Percentiles rank a stretch among this genome's conserved stretches.
Evolutionary conservation across 2,329 filamentous ascomycete species (phyloP).

Genomic region (Ophiognomonia clavigignenti-juglandacearum): DNA sequence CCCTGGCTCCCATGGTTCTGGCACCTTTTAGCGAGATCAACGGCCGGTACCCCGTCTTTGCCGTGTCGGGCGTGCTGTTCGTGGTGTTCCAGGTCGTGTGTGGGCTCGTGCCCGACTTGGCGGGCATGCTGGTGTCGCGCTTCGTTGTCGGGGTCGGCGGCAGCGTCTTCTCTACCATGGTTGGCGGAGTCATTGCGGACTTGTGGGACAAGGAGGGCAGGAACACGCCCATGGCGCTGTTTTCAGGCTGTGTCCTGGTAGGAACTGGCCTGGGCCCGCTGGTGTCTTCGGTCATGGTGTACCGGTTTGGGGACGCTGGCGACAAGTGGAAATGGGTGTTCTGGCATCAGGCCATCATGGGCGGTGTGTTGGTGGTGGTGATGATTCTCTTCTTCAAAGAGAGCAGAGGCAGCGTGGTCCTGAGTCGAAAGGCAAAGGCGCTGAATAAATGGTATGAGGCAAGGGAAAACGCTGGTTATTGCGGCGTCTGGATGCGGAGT

Average conservation of each 20-base stretch:
- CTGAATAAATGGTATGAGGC: slow-evolving; percentile 77
- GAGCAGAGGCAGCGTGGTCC: slow-evolving; percentile 73
- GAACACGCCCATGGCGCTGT: slow-evolving; percentile 87
- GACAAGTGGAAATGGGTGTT: slow-evolving; percentile 77
- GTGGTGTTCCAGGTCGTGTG: slow-evolving; percentile 68
- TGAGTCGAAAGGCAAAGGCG: slow-evolving; percentile 67
- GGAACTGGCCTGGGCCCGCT: slow-evolving; percentile 79
- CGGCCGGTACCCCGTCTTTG: slow-evolving; percentile 78
- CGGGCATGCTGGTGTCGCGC: slow-evolving; percentile 69
- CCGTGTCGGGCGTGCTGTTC: slow-evolving; percentile 67
- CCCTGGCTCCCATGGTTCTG: slow-evolving; percentile 77
- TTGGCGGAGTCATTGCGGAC: slow-evolving; percentile 87
- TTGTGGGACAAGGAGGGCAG: slow-evolving; percentile 73
- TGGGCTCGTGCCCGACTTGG: slow-evolving; percentile 63
- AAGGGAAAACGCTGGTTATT: slow-evolving; percentile 61
- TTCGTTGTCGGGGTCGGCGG: slow-evolving; percentile 75
- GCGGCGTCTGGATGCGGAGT: slow-evolving; percentile 35
- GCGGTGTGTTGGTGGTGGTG: slow-evolving; percentile 56
- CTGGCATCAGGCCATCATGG: slow-evolving; percentile 74
- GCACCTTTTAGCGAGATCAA: slow-evolving; percentile 87
- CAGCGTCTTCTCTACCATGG: slow-evolving; percentile 79
- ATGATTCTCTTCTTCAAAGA: slow-evolving; percentile 73
- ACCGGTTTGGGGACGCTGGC: slow-evolving; percentile 40
- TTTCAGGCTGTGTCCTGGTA: slow-evolving; percentile 71
- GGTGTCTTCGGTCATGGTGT: slow-evolving; percentile 63